Base-by-base conservation (phyloP, 202 grass and related monocot genomes). In the Eragrostis tef region DNA sequence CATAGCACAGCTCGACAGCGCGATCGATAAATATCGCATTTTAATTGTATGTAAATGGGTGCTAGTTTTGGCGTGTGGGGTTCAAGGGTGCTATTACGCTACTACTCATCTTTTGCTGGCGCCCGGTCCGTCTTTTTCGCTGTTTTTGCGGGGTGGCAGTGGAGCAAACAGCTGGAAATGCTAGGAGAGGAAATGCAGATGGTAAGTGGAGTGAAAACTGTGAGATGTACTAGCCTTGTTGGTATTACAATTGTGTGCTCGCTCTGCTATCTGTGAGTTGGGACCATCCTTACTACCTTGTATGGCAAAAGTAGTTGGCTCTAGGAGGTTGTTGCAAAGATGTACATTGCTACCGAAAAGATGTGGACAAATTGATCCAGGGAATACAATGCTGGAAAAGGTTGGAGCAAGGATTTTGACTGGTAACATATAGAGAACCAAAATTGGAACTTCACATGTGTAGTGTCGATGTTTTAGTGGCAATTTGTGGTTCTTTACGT, bases 91-190 rank as follows among this genome's bases (percentile, higher is more conserved):
- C 20, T 50, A 21, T 62, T 11, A 21, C 7, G 43, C 6, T 60
- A 7, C 64, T 4, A 2, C 50, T 77, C 12, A 11, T 71, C 7
- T 50, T 79, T 53, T 53, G 66, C 66, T 53, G 74, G 71, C 29
- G 15, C 26, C 50, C 17, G 4, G n/a, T 72, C 59, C 31, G 11
- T 68, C 34, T 5, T 80, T 70, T 59, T 20, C 1, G 3, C 12
- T 16, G 22, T 68, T 13, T 42, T 61, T 24, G 14, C 22, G 7
- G 14, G 5, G 1, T 75, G 62, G 25, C 62, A 24, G 11, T 76
- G 62, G 7, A 57, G 48, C 21, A 68, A 48, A 56, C 70, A 66
- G 67, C 50, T 58, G 62, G 42, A 51, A 74, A 7, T 22, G 10
- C 8, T 49, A 15, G 19, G 41, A 36, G 60, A 66, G 69, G 57